Conservation (phyloP, 2,329 filamentous ascomycete species). For the Plenodomus biglobosus region DNA sequence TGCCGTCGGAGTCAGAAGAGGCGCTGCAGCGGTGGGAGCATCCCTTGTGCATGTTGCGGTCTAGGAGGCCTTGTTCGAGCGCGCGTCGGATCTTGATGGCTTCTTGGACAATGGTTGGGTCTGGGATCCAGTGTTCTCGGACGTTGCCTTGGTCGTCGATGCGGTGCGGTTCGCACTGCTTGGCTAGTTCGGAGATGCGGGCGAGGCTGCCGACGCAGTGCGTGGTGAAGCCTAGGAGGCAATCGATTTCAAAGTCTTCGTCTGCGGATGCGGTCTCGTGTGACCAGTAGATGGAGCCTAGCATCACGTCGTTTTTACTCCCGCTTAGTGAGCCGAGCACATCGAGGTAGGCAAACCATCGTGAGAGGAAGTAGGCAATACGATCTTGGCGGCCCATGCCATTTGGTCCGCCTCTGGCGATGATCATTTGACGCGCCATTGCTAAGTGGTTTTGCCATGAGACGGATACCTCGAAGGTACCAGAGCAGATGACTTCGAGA, state of each 20-base stretch:
- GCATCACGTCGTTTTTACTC: slow-evolving; percentile 48
- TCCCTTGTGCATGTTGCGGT: slow-evolving; percentile 42
- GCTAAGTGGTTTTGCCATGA: slow-evolving; percentile 79
- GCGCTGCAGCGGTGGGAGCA: slow-evolving; percentile 47
- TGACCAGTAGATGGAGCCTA: slow-evolving; percentile 48
- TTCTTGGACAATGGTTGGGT: slow-evolving; percentile 54
- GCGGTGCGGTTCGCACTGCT: slow-evolving; percentile 66
- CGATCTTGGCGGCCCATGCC: slow-evolving; percentile 53
- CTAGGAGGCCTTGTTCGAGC: slow-evolving; percentile 57
- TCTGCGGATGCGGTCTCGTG: slow-evolving; percentile 53
- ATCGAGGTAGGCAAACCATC: slow-evolving; percentile 84
- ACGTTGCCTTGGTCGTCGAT: slow-evolving; percentile 58
- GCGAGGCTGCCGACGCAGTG: slow-evolving; percentile 70
- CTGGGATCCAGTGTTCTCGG: slow-evolving; percentile 60
- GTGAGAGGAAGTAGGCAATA: slow-evolving; percentile 71
- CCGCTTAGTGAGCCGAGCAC: slow-evolving; percentile 73
- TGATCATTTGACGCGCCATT: slow-evolving; percentile 74
- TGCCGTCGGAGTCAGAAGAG: slow-evolving; percentile 41
- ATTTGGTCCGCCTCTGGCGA: slow-evolving; percentile 63
- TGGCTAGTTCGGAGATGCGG: slow-evolving; percentile 70
- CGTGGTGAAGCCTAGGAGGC: slow-evolving; percentile 76
- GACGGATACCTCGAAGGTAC: slow-evolving; percentile 76
- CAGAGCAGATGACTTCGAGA: slow-evolving; percentile 79
- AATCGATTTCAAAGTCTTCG: slow-evolving; percentile 72
- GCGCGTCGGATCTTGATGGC: slow-evolving; percentile 64